Base-by-base conservation (phyloP, 2,329 filamentous ascomycete species). In the Alternaria sp. region DNA sequence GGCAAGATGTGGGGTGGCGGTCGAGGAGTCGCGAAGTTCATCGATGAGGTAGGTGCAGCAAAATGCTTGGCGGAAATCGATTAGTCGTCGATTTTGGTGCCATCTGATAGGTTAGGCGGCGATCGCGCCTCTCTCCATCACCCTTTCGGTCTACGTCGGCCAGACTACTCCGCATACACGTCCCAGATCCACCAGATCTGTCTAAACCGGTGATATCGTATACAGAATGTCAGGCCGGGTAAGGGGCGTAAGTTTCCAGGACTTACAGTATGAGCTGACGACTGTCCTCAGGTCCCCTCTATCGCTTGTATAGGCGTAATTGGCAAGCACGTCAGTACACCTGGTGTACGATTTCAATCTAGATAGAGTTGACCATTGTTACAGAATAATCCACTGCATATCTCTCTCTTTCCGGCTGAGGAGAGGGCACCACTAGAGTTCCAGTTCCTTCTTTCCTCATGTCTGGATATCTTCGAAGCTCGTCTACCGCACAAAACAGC, bases 301-400 rank as follows among this genome's bases (percentile, higher is more conserved):
- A 95, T 98, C 80, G 94, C 93, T 79, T 97, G 94, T 77, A 89
- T 99, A 72, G 94, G 93, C 79, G 85, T 98, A 54, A 96, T 99
- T 73, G 94, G 95, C 69, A 93, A 95, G 81, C 91, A 96, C 80
- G 94, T 97, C 85, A 71, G 85, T 54, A 51, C 27, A 54, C 30
- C 18, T 44, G 16, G 54, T 63, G 27, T 66, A 49, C 63, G 6
- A 28, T 5, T 20, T 22, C 36, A 41, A 43, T 16, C 34, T 40
- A 34, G 14, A 30, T 30, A 32, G 38, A 56, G 51, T 60, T 72
- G 18, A 72, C 43, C 2, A n/a, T 43, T 34, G 34, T 38, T 18
- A 22, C 38, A 98, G 94, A 97, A 98, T 83, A 97, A 97, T 77
- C 95, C 94, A 60, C 90, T 98, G 67, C 94, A 98, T 82, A 92